These are phyloP conservation scores for Nitzschia sp. DNA, from an alignment of 108 stramenopile species.

Conservation along the genomic window DNA sequence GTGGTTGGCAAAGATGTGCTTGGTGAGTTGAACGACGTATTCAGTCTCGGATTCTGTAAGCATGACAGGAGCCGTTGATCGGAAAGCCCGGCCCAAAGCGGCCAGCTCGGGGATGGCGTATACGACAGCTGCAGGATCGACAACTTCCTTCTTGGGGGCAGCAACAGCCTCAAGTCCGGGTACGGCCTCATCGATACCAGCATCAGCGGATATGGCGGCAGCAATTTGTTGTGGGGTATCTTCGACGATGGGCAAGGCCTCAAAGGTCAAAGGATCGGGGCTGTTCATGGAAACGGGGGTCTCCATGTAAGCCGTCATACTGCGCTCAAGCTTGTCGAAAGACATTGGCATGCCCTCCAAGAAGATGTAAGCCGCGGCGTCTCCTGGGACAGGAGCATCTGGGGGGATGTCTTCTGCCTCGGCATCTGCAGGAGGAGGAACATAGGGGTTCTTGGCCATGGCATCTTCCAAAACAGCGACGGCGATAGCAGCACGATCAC, in stretches of 20 bases:
- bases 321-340: conserved; percentile 78
- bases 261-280: conserved; percentile 63
- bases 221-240: conserved; percentile 51
- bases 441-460: conserved; percentile 58
- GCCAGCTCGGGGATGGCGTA: conserved; percentile 88
- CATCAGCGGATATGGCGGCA: conserved; percentile 16
- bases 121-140: conserved; percentile 73
- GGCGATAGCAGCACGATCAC: conserved; percentile 86
- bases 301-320: conserved; percentile 72
- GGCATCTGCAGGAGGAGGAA: conserved; percentile 56
- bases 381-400: conserved; percentile 52
- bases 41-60: conserved; percentile 89
- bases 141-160: conserved; percentile 48
- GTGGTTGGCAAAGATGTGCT: conserved; percentile 87
- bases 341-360: conserved; percentile 81
- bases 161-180: conserved; percentile 26
- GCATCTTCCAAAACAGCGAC: conserved; percentile 73
- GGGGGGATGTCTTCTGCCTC: conserved; percentile 51
- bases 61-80: conserved; percentile 56
- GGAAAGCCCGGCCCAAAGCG: conserved; percentile 78
- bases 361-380: conserved; percentile 65
- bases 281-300: conserved; percentile 58
- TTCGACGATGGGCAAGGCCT: conserved; percentile 77
- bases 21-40: conserved; percentile 85
- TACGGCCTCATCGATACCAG: conserved; percentile 16